These are phyloP conservation scores for Rosa lucieae DNA, from an alignment of 306 rosid genomes.

Conservation along the genomic window DNA sequence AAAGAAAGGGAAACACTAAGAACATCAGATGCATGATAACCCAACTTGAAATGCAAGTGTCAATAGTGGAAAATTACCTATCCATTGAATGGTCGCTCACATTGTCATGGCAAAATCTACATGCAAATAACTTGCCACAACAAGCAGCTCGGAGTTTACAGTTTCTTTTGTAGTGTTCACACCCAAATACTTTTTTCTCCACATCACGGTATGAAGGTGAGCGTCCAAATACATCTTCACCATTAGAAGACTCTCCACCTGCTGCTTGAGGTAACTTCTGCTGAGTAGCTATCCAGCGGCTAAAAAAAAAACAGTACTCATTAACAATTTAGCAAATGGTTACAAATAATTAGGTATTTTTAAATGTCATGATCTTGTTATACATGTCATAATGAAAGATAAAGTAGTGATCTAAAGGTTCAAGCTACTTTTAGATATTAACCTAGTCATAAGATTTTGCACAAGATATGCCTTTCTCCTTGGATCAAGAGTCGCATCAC, in stretches of 20 bases:
- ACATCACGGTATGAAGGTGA: conserved; percentile 66
- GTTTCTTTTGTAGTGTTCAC: conserved; percentile 98
- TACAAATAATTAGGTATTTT: conserved; percentile 21
- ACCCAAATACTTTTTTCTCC: conserved; percentile 73
- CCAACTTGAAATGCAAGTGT: conserved; percentile 15
- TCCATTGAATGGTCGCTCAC: conserved; percentile 99
- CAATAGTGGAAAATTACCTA: conserved; percentile 52
- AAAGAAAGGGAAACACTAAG: background rate
- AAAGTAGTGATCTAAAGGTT: background rate
- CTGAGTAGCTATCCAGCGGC: conserved; percentile 99
- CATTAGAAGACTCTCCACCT: conserved; percentile 59
- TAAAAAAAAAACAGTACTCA: conserved; percentile 37
- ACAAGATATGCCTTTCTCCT: conserved; percentile 97
- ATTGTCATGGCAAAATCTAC: conserved; percentile 98
- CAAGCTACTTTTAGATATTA: conserved; percentile 21
- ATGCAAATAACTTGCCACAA: conserved; percentile 88
- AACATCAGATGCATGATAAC: conserved; percentile 29
- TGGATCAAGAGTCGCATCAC: conserved; percentile 92
- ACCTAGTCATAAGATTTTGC: conserved; percentile 99
- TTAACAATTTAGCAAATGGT: conserved; percentile 26
- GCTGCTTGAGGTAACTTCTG: conserved; percentile 78
- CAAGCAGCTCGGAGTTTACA: conserved; percentile 97
- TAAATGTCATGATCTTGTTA: conserved; percentile 21
- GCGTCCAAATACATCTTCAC: conserved; percentile 65
- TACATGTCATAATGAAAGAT: conserved; percentile 20